These are phyloP conservation scores for Apophysomyces variabilis DNA, from an alignment of 371 early-diverging fungal genomes.

Conservation along the genomic window DNA sequence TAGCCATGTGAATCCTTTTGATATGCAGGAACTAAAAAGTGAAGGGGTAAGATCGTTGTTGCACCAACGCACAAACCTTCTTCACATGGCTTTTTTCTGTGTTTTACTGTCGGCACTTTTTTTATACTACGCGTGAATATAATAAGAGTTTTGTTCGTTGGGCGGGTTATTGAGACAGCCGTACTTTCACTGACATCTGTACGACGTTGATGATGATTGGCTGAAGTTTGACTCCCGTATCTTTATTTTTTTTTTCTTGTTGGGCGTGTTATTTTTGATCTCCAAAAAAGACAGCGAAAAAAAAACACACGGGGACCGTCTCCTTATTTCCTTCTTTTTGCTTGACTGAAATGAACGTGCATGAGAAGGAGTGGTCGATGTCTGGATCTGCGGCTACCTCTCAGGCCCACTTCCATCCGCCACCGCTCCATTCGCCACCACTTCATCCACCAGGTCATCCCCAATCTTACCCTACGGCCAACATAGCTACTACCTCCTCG, in stretches of 20 bases:
- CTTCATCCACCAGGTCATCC: constrained; percentile 4
- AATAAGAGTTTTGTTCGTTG: neutral
- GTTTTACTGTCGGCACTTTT: neutral
- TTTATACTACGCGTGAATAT: neutral
- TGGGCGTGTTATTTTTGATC: constrained; percentile 6
- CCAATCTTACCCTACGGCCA: constrained; percentile 1
- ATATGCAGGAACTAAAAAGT: neutral
- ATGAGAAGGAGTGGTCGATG: constrained; percentile 16
- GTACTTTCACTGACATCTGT: neutral
- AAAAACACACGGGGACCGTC: constrained; percentile 7
- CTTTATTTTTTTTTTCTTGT: neutral
- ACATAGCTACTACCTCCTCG: neutral
- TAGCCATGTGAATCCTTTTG: constrained; percentile 3
- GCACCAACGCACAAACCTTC: constrained; percentile 7
- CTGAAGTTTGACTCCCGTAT: neutral
- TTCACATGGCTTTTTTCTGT: neutral
- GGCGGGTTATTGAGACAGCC: neutral
- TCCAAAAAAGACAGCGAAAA: constrained; percentile 7
- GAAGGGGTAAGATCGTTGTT: constrained; percentile 4
- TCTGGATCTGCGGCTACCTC: constrained; percentile 6
- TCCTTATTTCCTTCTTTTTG: constrained; percentile 3
- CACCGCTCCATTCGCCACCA: constrained; percentile 10
- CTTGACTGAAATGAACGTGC: constrained; percentile 13
- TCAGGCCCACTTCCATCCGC: constrained; percentile 11
- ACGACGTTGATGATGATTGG: neutral